Evolutionary conservation across 2,329 filamentous ascomycete genomes (phyloP), one percentile per base, ranked within the genome.

Genomic region (Raffaelea arxii): DNA sequence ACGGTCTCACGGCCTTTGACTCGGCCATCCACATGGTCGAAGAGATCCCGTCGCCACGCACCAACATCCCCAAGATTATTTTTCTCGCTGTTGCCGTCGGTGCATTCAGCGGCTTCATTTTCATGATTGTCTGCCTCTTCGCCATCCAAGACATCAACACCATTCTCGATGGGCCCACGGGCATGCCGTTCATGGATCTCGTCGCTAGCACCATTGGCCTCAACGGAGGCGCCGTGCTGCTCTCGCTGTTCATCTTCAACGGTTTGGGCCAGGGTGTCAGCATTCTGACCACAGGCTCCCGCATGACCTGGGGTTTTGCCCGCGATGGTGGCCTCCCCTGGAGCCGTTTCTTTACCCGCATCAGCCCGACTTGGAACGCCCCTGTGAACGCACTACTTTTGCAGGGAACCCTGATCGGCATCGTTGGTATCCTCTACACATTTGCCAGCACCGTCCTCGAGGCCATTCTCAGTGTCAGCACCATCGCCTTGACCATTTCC

Each of bases 391-490:
- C 52, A 2, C 32, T 48, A 36, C 19, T 35, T 11, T 32, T 49
- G 25, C 47, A 49, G 25, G 46, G 45, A 19, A 45, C n/a, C 35
- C 44, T 49, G 2, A 41, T 51, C 21, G 42, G 49, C 21, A 25
- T 53, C 25, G 46, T 49, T 25, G 47, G 49, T 19, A 44, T 51
- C 14, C 43, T 80, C 0, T 77, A 77, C 52, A 66, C 73, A 1
- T 77, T 77, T 47, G 65, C 74, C 39, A 66, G 65, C 41, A 74
- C 73, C 0, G 73, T 76, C 0, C 65, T 78, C 12, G 62, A 71
- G 36, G 74, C 74, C 16, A 71, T 77, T 41, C 60, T 77, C 19
- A 72, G 70, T 51, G 74, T 77, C 50, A 74, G 72, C 60, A 77
- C 73, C 11, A 76, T 77, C 46, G 72, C 73, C 1, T 62, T 77